A percentile compares a stretch with the other conserved stretches of the same genome.
These are phyloP conservation scores for Tylopilus subfusipes DNA, from an alignment of 768 basidiomycete genomes.

Conservation along the genomic window DNA sequence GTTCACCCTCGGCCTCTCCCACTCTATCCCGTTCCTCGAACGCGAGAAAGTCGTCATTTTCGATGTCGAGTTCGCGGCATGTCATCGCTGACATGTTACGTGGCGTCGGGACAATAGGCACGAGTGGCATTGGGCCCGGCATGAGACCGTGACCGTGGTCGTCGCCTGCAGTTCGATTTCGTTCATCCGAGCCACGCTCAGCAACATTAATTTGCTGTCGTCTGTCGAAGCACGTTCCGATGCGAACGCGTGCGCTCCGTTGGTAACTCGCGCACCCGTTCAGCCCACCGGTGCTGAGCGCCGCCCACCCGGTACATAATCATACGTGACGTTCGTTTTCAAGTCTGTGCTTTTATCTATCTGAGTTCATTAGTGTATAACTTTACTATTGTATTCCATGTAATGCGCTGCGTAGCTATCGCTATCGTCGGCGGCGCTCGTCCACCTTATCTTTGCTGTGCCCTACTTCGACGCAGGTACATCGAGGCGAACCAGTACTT, in stretches of 20 bases:
- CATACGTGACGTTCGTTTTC: background rate
- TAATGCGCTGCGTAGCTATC: background rate
- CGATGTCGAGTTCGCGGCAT: conserved; percentile 17
- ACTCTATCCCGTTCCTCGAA: conserved; percentile 1
- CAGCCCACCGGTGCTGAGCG: background rate
- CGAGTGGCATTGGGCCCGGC: background rate
- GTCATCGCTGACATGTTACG: conserved; percentile 39
- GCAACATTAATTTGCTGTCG: too few species aligned
- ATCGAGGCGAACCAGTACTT: too few species aligned
- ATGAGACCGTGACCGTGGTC: conserved; percentile 1
- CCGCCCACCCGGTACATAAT: background rate
- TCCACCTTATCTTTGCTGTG: background rate
- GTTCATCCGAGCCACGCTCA: too few species aligned
- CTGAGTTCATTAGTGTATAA: background rate
- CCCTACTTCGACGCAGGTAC: background rate
- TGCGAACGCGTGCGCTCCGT: background rate
- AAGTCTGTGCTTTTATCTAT: background rate
- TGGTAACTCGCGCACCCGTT: too few species aligned
- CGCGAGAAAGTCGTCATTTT: conserved; percentile 17
- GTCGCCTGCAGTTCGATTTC: too few species aligned
- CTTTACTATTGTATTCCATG: background rate
- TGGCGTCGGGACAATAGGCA: conserved; percentile 39
- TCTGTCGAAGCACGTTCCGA: too few species aligned
- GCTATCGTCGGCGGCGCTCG: too few species aligned
- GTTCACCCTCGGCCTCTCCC: conserved; percentile 9